These are phyloP conservation scores for Trichophyton equinum DNA, from an alignment of 2,329 filamentous ascomycete species.

Conservation along the genomic window DNA sequence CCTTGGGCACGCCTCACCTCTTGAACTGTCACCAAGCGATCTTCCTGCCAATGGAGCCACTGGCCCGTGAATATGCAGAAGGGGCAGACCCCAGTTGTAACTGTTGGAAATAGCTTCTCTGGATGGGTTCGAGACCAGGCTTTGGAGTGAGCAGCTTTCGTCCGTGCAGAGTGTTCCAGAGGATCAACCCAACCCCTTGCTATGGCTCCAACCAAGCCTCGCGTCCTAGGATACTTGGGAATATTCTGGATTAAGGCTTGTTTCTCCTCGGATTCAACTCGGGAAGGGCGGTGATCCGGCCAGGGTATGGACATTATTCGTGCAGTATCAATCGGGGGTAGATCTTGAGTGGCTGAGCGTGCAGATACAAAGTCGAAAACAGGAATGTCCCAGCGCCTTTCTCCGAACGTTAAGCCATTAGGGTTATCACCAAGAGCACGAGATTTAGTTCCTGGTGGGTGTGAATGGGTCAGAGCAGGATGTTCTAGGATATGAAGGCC, in stretches of 20 bases:
- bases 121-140: conserved; percentile 25
- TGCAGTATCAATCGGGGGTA: conserved; percentile 52
- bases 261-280: conserved; percentile 28
- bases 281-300: conserved; percentile 54
- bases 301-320: conserved; percentile 49
- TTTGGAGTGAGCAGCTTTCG: background rate
- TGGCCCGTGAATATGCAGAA: conserved; percentile 45
- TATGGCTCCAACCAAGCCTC: conserved; percentile 14
- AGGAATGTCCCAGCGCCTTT: conserved; percentile 34
- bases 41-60: conserved; percentile 53
- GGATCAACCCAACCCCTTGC: conserved; percentile 14
- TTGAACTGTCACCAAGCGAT: conserved; percentile 49
- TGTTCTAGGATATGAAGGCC: conserved; percentile 44
- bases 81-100: conserved; percentile 44
- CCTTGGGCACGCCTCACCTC: conserved; percentile 60
- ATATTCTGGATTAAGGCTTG: conserved; percentile 44
- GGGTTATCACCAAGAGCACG: conserved; percentile 44
- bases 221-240: conserved; percentile 38
- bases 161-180: conserved; percentile 12
- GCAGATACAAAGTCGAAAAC: conserved; percentile 50
- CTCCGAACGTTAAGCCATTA: conserved; percentile 49
- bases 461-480: conserved; percentile 51
- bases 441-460: conserved; percentile 31
- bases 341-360: conserved; percentile 42
- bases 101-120: conserved; percentile 45